Base-by-base conservation (phyloP, 2,329 filamentous ascomycete species). In the Erysiphe pulchra region DNA sequence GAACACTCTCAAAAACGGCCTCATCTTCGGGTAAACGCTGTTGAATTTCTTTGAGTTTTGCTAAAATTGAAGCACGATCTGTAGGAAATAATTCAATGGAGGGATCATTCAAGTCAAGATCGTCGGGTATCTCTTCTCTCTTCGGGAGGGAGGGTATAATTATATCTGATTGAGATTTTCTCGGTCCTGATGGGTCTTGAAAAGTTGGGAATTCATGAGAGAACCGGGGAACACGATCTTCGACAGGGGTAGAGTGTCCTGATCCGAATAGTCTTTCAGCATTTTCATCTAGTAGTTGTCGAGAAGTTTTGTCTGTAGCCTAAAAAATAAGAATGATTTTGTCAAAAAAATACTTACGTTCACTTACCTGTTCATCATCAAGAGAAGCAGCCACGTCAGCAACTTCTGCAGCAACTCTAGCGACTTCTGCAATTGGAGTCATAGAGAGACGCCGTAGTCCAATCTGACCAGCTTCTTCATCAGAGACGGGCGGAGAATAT, bases 361-460 rank as follows among this genome's bases (percentile, higher is more conserved):
- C 3, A 2, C 14, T 17, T 37, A n/a, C 34, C 16, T 37, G 6
- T 37, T 42, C 14, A 44, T 30, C 14, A 40, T 51, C 48, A 11
- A 65, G 50, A 9, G 51, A 53, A 46, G 61, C 55, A 12, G 65
- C 64, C 28, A 59, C 60, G 46, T 65, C 60, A 24, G 63, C 62
- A 28, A 64, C 62, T 50, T 69, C 66, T 2, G 62, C 63, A 6
- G 65, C 64, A 7, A 61, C 64, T 5, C 55, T 54, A 11, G 64
- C 60, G 39, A 63, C 62, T 47, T 67, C 56, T 24, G 59, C 55
- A 42, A 64, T 62, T 4, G 63, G 62, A 3, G 63, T 63, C 4
- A 49, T 51, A 4, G 61, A 62, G 44, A 63, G 50, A 30, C 59
- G 56, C 45, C 60, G 54, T 18, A 54, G 48, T n/a, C 59, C 58